Conservation (phyloP, 805 yeast genomes). For the Suhomyces prunicola region DNA sequence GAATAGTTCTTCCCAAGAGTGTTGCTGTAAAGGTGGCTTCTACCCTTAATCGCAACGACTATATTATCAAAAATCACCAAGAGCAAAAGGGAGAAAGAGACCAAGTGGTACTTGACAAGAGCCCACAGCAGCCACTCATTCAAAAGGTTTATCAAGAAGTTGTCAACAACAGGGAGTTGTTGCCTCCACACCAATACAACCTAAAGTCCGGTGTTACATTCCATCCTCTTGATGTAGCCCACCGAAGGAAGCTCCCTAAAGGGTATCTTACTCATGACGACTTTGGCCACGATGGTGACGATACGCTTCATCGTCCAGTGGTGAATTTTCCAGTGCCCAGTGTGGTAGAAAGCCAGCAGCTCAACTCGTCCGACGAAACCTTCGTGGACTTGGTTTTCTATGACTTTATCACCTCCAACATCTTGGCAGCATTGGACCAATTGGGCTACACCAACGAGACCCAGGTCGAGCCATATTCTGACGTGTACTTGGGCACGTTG, state of each 20-base stretch:
- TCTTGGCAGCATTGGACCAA: conserved; percentile 29
- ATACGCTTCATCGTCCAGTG: conserved; percentile 62
- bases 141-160: background rate
- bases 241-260: conserved; percentile 32
- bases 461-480: conserved; percentile 23
- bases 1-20: conserved; percentile 54
- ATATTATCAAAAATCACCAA: conserved; percentile 26
- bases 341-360: conserved; percentile 58
- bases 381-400: conserved; percentile 72
- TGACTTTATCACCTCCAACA: conserved; percentile 57
- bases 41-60: conserved; percentile 55
- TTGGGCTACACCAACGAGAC: conserved; percentile 21
- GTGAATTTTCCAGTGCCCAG: conserved; percentile 67
- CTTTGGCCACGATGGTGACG: conserved; percentile 84
- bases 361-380: conserved; percentile 21
- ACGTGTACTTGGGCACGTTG: conserved; percentile 30
- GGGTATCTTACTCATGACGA: conserved; percentile 89
- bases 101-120: background rate
- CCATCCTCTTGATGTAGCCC: background rate
- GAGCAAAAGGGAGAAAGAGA: background rate
- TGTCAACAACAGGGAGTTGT: background rate
- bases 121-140: background rate
- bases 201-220: background rate
- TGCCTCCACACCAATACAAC: conserved; percentile 7
- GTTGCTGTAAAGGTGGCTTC: conserved; percentile 55